A percentile compares a stretch with the other conserved stretches of the same genome.
Evolutionary conservation across 305 asterid genomes (phyloP).

Genomic region (Solanum hybrid): DNA sequence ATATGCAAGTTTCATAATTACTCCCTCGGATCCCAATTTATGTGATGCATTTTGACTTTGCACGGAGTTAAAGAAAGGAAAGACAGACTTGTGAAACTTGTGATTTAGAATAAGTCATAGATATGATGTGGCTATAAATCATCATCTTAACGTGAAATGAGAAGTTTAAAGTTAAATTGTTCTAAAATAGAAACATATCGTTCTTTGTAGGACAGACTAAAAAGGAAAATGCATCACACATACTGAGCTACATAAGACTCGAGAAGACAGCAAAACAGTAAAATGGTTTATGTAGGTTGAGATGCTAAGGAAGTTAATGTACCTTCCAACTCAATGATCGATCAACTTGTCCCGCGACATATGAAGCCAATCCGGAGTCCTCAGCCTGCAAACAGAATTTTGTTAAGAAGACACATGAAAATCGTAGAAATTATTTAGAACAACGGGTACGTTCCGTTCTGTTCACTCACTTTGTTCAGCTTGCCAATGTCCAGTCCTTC

Average conservation of each 20-base stretch:
- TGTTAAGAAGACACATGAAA: background rate
- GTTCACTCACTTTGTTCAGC: conserved; percentile 14
- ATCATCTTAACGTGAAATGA: background rate
- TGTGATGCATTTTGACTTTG: background rate
- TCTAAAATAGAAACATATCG: background rate
- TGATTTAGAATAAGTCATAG: background rate
- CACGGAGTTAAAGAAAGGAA: background rate
- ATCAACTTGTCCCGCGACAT: conserved; percentile 22
- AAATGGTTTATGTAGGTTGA: background rate
- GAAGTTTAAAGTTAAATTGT: background rate
- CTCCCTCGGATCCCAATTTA: background rate
- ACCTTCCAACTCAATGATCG: conserved; percentile 24
- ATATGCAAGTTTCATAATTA: background rate
- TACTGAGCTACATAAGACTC: background rate
- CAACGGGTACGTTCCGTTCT: background rate
- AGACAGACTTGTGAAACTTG: background rate
- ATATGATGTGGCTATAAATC: background rate
- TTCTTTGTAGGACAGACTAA: background rate
- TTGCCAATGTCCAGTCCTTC: conserved; percentile 20
- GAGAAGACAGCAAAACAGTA: background rate
- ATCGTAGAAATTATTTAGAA: background rate
- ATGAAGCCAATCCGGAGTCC: conserved; percentile 24
- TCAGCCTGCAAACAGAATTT: conserved; percentile 5
- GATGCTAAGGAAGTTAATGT: background rate
- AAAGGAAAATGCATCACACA: background rate